Evolutionary conservation across 2,329 filamentous ascomycete species (phyloP).

Genomic region (Fusarium phyllophilum): DNA sequence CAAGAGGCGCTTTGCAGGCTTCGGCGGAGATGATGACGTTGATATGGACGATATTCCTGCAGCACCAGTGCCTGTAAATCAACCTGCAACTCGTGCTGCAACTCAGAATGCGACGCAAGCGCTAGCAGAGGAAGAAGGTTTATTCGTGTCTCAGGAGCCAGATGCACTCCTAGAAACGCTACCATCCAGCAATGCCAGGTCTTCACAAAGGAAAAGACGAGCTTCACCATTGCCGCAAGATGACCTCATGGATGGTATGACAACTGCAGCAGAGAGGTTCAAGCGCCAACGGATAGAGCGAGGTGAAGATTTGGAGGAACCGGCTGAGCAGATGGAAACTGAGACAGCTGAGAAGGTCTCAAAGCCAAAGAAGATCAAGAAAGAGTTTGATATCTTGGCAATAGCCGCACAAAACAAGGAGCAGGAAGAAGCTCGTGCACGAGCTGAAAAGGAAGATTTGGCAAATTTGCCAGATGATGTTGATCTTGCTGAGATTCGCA

Average conservation of each 20-base stretch:
- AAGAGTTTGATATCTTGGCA: conserved; percentile 75
- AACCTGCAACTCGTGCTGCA: background rate
- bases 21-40: conserved; percentile 63
- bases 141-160: conserved; percentile 67
- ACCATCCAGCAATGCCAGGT: conserved; percentile 28
- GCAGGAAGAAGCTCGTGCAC: conserved; percentile 72
- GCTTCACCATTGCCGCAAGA: conserved; percentile 56
- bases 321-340: conserved; percentile 41
- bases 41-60: conserved; percentile 45
- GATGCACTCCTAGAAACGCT: conserved; percentile 38
- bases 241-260: conserved; percentile 75
- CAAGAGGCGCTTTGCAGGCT: conserved; percentile 76
- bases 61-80: background rate
- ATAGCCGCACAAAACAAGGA: conserved; percentile 69
- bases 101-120: background rate
- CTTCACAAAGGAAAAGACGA: conserved; percentile 57
- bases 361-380: conserved; percentile 58
- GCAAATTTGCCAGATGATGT: conserved; percentile 69
- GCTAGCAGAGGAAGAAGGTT: conserved; percentile 50
- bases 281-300: conserved; percentile 80
- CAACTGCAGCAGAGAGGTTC: conserved; percentile 79
- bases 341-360: conserved; percentile 25
- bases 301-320: conserved; percentile 57
- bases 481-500: conserved; percentile 77
- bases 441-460: conserved; percentile 63